phyloP scores from a whole-genome alignment of 139 green algal species.

The Chloropicon primus region DNA sequence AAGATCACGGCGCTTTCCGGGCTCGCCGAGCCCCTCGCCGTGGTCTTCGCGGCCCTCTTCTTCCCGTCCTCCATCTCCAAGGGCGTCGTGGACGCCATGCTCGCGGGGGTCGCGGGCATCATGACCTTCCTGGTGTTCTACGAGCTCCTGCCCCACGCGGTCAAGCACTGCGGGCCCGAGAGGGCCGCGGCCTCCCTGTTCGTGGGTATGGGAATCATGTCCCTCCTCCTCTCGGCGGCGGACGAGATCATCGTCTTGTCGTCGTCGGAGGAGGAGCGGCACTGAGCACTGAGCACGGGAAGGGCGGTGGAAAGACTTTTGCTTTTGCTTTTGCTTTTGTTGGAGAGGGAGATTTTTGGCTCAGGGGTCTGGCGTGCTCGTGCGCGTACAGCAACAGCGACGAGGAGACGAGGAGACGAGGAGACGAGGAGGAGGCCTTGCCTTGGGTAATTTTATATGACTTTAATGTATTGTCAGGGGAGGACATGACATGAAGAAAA shows the following conservation, averaged over 20 bases:
- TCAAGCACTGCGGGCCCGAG: conserved; percentile 37
- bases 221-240: neutral
- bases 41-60: conserved; percentile 39
- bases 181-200: conserved; percentile 25
- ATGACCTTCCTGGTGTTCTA: conserved; percentile 47
- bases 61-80: conserved; percentile 14
- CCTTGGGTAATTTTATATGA: too few relatives aligned
- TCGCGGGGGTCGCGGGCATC: conserved; percentile 49
- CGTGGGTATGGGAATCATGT: conserved; percentile 51
- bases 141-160: conserved; percentile 46
- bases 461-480: too few relatives aligned
- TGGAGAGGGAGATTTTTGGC: too few relatives aligned
- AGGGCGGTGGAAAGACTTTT: too few relatives aligned
- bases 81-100: neutral
- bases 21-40: conserved; percentile 44
- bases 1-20: conserved; percentile 32
- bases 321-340: too few relatives aligned
- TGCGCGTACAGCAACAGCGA: too few relatives aligned
- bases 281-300: too few relatives aligned
- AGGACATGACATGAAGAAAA: too few relatives aligned
- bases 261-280: neutral
- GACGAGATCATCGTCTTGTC: neutral
- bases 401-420: too few relatives aligned
- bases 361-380: too few relatives aligned
- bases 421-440: too few relatives aligned